Conservation (phyloP, 2,329 filamentous ascomycete species). For the Periconia digitata region DNA sequence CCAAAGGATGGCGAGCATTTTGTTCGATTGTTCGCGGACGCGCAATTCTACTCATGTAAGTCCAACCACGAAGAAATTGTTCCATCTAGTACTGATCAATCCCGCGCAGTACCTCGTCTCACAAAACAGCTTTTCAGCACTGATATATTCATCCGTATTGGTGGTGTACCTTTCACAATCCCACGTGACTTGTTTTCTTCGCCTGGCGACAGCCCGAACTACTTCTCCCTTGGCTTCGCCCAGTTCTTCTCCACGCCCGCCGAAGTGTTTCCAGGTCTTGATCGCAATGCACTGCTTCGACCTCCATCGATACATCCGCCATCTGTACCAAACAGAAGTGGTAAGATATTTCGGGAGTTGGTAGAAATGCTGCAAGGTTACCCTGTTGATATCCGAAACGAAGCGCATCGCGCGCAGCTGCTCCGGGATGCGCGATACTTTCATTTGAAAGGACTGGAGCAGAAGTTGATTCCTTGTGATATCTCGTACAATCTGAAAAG, state of each 20-base stretch:
- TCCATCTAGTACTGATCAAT: slow-evolving; percentile 14
- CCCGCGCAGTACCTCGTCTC: slow-evolving; percentile 72
- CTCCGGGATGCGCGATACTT: slow-evolving; percentile 89
- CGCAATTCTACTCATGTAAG: slow-evolving; percentile 87
- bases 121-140: slow-evolving; percentile 90
- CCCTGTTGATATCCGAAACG: slow-evolving; percentile 72
- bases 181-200: slow-evolving; percentile 82
- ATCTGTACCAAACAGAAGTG: slow-evolving; percentile 75
- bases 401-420: slow-evolving; percentile 74
- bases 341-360: slow-evolving; percentile 82
- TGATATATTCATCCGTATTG: slow-evolving; percentile 89
- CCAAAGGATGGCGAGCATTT: slow-evolving; percentile 84
- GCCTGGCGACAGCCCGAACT: slow-evolving; percentile 91
- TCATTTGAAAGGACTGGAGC: slow-evolving; percentile 88
- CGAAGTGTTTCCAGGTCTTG: slow-evolving; percentile 83
- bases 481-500: slow-evolving; percentile 74
- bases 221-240: slow-evolving; percentile 88
- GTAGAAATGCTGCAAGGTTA: slow-evolving; percentile 83
- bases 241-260: slow-evolving; percentile 80
- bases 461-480: slow-evolving; percentile 76
- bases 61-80: slow-evolving; percentile 9
- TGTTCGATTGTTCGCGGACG: slow-evolving; percentile 89
- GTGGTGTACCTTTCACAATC: slow-evolving; percentile 83
- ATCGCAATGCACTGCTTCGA: slow-evolving; percentile 75
- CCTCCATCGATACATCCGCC: slow-evolving; percentile 86